phyloP scores from a whole-genome alignment of 805 yeast species.

The Starmera dryadoides region DNA sequence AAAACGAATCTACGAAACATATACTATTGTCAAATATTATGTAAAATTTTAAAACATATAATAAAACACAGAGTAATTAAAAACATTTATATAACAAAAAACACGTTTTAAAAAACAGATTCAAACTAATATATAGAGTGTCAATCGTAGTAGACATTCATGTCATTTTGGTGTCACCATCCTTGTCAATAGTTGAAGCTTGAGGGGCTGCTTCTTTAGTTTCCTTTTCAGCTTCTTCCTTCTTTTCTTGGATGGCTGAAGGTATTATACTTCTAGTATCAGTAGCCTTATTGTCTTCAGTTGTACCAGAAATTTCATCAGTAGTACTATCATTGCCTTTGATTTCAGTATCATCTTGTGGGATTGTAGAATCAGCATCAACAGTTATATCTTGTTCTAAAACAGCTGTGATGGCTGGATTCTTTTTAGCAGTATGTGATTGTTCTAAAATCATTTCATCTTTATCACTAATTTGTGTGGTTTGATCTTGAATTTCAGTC shows the following conservation, averaged over 20 bases:
- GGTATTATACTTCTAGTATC: conserved; percentile 12
- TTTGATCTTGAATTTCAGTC: conserved; percentile 5
- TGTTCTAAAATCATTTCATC: conserved; percentile 15
- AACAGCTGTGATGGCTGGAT: conserved; percentile 17
- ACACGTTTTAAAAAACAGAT: background rate
- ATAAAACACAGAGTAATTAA: too few relatives aligned
- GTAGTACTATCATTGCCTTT: conserved; percentile 34
- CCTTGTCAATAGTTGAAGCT: conserved; percentile 20
- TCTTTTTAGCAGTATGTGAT: conserved; percentile 8
- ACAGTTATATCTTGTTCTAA: conserved; percentile 23
- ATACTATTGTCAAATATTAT: too few relatives aligned
- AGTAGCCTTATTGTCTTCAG: conserved; percentile 12
- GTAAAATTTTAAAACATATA: too few relatives aligned
- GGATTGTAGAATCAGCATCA: conserved; percentile 43
- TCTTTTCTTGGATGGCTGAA: conserved; percentile 6
- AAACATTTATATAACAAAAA: background rate
- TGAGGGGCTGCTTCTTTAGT: background rate
- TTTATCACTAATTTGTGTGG: conserved; percentile 13
- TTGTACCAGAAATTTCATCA: conserved; percentile 41
- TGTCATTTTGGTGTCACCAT: conserved; percentile 26
- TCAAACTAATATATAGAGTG: background rate
- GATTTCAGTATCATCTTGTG: conserved; percentile 38
- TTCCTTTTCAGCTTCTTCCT: background rate
- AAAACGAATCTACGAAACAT: too few relatives aligned
- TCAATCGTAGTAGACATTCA: conserved; percentile 2